Base-by-base conservation (phyloP, 106 monocot species). In the Acorus calamus region DNA sequence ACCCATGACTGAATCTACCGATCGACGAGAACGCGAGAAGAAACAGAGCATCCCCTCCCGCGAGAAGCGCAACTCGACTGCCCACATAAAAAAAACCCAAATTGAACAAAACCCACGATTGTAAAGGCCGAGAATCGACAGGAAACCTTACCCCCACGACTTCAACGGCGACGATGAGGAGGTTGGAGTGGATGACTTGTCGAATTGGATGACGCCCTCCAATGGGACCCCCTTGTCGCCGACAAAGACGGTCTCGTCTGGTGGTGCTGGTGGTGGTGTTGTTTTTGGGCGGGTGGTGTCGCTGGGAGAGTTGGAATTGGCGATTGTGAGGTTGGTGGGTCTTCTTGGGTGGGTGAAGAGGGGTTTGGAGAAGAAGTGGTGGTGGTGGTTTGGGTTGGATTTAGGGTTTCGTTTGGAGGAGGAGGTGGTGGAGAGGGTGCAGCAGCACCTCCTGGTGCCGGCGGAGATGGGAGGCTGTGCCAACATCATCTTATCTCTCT, bases 151-250 rank as follows among this genome's bases (percentile, higher is more conserved):
- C 64, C 50, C 49, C 63, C 3, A 73, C 6, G 57, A 11, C 7
- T 13, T 14, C 55, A 47, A 67, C 4, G 14, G n/a, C 4, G 69
- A 53, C 4, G 75, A 55, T 6, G 64, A 46, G 9, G 14, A n/a
- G 4, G 67, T 61, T 44, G 83, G 78, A 28, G 28, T 28, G 28
- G 28, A 28, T 28, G 28, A 28, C 74, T 74, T 83, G 9, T 89
- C 93, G 69, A 81, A 71, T 70, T 83, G 83, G 64, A 93, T 93
- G 58, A 93, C 93, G 44, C 86, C 93, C 66, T 93, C 93, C 13
- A 89, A 69, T 8, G 89, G 88, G 14, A 89, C 83, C 14, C 76
- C 83, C 41, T 84, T 76, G 11, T 83, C 86, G 12, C 78, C 84
- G 42, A 86, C 77, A 59, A 74, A 66, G 54, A 73, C 76, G 44